Evolutionary conservation across 2,329 filamentous ascomycete genomes (phyloP).

Genomic region (Claviceps digitariae): DNA sequence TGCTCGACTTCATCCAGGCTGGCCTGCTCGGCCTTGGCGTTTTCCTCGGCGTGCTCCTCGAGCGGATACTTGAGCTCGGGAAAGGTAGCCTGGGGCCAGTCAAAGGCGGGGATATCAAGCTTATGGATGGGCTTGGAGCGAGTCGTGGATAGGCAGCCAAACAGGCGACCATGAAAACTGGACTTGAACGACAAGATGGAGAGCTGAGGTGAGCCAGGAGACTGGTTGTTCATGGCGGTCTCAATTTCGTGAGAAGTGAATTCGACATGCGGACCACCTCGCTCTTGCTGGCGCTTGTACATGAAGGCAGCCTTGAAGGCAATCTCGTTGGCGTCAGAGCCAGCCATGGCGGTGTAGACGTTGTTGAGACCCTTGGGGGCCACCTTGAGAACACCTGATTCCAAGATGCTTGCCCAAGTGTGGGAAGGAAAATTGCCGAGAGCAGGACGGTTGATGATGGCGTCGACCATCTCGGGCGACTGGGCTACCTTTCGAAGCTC

Average conservation of each 20-base stretch:
- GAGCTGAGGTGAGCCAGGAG: conserved; percentile 60
- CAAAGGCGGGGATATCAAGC: conserved; percentile 84
- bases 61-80: conserved; percentile 77
- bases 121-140: conserved; percentile 92
- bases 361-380: conserved; percentile 75
- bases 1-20: conserved; percentile 74
- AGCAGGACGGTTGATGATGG: conserved; percentile 78
- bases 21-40: conserved; percentile 66
- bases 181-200: conserved; percentile 83
- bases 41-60: conserved; percentile 65
- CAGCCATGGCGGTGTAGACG: conserved; percentile 81
- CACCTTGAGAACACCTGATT: conserved; percentile 66
- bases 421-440: conserved; percentile 81
- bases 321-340: conserved; percentile 86
- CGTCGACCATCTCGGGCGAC: conserved; percentile 64
- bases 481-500: conserved; percentile 54
- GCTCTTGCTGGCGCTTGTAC: conserved; percentile 70
- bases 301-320: conserved; percentile 96
- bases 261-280: conserved; percentile 62
- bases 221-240: conserved; percentile 66
- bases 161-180: conserved; percentile 81
- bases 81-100: conserved; percentile 89
- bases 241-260: conserved; percentile 66
- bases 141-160: conserved; percentile 76
- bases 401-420: conserved; percentile 70